Percentiles rank a stretch among this genome's conserved stretches.
Conservation (phyloP, 495 filamentous ascomycete species). For the Pyrenula massariospora region DNA sequence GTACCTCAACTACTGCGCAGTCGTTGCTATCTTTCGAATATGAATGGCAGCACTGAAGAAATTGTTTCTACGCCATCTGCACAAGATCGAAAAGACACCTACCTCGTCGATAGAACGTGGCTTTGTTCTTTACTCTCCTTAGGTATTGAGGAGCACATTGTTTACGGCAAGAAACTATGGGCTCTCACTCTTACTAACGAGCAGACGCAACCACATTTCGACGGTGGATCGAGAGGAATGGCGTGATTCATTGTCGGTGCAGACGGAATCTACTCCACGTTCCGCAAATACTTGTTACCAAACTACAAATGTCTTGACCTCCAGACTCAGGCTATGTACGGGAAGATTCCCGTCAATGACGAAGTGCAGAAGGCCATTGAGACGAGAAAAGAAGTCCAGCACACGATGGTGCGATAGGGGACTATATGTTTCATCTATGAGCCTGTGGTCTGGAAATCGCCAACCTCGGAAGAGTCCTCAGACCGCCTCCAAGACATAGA, state of each 20-base stretch:
- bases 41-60: no score
- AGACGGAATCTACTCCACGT: constrained; percentile 4
- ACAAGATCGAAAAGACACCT: no score
- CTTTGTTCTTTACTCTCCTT: background rate
- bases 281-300: constrained; percentile 13
- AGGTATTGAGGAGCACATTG: background rate
- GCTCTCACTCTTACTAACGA: background rate
- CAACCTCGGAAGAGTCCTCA: constrained; percentile 5
- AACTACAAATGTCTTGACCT: constrained; percentile 14
- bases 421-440: background rate
- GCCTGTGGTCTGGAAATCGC: constrained; percentile 5
- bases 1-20: no score
- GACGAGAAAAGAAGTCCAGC: constrained; percentile 7
- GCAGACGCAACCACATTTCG: background rate
- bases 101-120: background rate
- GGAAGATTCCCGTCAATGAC: constrained; percentile 15
- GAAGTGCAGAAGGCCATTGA: constrained; percentile 10
- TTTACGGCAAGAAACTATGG: background rate
- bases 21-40: no score
- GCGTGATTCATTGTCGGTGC: constrained; percentile 3
- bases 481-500: constrained; percentile 7
- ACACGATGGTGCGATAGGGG: constrained; percentile 9
- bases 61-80: no score
- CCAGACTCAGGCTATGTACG: constrained; percentile 12
- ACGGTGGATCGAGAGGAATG: background rate